Percentiles rank a stretch among this genome's conserved stretches.
phyloP scores from a whole-genome alignment of 2,329 filamentous ascomycete genomes.

The Colletotrichum sp. region DNA sequence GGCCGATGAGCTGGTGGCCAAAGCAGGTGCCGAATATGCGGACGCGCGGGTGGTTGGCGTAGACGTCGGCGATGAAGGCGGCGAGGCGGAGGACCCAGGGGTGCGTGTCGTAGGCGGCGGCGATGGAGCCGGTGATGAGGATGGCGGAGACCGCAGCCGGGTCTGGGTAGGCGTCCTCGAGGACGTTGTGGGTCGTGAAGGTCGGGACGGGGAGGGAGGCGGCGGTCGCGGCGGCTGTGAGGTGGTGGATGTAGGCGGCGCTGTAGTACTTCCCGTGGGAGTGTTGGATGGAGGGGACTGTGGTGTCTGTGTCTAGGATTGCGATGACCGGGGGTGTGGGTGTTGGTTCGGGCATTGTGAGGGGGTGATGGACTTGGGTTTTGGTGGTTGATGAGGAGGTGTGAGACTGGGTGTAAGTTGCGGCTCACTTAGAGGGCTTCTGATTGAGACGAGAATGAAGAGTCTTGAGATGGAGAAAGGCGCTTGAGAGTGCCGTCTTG shows the following conservation, averaged over 20 bases:
- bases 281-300: not conserved
- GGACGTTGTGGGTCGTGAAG: conserved; percentile 34
- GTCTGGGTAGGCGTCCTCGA: conserved; percentile 31
- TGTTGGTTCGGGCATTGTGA: not conserved
- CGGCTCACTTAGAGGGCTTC: not conserved
- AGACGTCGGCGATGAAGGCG: conserved; percentile 38
- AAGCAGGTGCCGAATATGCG: conserved; percentile 51
- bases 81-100: conserved; percentile 49
- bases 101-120: conserved; percentile 46
- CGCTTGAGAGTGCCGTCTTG: not conserved
- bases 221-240: not conserved
- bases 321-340: not conserved
- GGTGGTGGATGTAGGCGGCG: conserved; percentile 1
- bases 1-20: conserved; percentile 52
- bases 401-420: not conserved
- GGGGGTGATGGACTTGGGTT: not conserved
- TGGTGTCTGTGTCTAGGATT: conserved; percentile 9
- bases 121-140: conserved; percentile 38
- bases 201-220: conserved; percentile 7
- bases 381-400: not conserved
- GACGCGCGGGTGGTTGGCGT: conserved; percentile 32
- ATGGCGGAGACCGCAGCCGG: conserved; percentile 32
- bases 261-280: conserved; percentile 1
- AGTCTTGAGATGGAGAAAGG: not conserved
- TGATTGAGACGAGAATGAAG: not conserved